Evolutionary conservation across 192 early-diverging fungal species (phyloP).

Genomic region (Irineochytrium annulatum): DNA sequence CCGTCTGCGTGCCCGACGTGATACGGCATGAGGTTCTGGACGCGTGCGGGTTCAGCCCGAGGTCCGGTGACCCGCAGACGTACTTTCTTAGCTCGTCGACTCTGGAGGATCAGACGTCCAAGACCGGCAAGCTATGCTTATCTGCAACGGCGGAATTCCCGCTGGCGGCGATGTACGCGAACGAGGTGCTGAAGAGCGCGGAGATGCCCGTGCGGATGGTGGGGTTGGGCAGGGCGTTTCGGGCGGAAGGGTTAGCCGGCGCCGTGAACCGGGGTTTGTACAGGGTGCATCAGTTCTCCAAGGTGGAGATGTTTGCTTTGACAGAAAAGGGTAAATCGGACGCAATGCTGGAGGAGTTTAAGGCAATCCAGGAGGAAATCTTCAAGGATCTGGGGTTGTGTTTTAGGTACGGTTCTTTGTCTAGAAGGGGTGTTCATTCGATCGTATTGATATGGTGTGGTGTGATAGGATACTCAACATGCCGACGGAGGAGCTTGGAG

Average conservation of each 20-base stretch:
- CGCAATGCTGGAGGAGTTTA: constrained; percentile 65
- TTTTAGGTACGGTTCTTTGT: constrained; percentile 38
- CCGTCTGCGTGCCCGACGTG: constrained; percentile 78
- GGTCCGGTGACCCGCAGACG: constrained; percentile 75
- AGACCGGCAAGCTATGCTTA: constrained; percentile 44
- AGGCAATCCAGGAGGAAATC: constrained; percentile 66
- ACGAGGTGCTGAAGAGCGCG: constrained; percentile 53
- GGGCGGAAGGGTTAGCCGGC: constrained; percentile 85
- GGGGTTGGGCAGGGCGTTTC: constrained; percentile 81
- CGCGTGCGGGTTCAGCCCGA: constrained; percentile 87
- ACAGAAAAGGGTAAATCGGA: constrained; percentile 51
- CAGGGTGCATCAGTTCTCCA: constrained; percentile 91
- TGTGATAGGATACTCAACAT: constrained; percentile 71
- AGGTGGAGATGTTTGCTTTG: constrained; percentile 82
- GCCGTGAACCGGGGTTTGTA: constrained; percentile 84
- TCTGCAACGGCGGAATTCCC: constrained; percentile 91
- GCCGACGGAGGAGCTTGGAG: constrained; percentile 89
- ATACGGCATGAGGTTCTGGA: constrained; percentile 74
- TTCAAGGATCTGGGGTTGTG: constrained; percentile 77
- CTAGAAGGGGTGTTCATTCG: neutral
- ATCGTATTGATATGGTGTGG: neutral
- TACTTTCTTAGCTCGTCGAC: constrained; percentile 62
- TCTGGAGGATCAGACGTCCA: constrained; percentile 12
- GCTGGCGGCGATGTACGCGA: constrained; percentile 76
- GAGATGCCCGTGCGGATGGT: constrained; percentile 71